These are phyloP conservation scores for Hura crepitans DNA, from an alignment of 441 rosid species.

Conservation along the genomic window DNA sequence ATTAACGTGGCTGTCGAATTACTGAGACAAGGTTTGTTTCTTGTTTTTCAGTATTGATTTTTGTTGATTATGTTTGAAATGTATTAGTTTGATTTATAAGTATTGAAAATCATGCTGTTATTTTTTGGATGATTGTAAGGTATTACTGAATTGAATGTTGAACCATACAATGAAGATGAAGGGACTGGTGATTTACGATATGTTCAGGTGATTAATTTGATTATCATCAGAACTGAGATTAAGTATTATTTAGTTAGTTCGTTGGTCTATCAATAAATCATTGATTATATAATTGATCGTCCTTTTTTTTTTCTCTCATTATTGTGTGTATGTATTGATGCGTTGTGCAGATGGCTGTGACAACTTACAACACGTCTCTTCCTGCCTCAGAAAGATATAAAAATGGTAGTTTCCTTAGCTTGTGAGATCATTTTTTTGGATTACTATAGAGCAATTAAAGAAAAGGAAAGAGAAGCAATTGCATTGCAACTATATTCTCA, in stretches of 20 bases:
- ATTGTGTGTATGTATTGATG: slow-evolving; percentile 8
- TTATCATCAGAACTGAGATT: background rate
- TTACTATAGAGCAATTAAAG: background rate
- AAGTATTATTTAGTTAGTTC: slow-evolving; percentile 6
- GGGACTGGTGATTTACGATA: slow-evolving; percentile 85
- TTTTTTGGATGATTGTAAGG: slow-evolving; percentile 39
- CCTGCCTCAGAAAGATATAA: slow-evolving; percentile 75
- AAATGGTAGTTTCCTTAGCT: slow-evolving; percentile 45
- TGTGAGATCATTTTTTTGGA: background rate
- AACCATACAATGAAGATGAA: slow-evolving; percentile 75
- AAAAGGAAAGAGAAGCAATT: background rate
- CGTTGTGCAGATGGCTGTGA: slow-evolving; percentile 80
- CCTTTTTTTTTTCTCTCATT: background rate
- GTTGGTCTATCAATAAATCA: background rate
- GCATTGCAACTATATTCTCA: background rate
- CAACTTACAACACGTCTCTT: slow-evolving; percentile 73
- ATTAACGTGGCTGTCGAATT: slow-evolving; percentile 84
- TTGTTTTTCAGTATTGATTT: background rate
- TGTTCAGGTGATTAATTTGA: slow-evolving; percentile 60
- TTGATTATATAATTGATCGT: background rate
- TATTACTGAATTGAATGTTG: slow-evolving; percentile 53
- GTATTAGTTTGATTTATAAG: background rate
- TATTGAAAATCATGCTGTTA: background rate
- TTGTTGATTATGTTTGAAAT: slow-evolving; percentile 8
- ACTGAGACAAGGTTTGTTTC: slow-evolving; percentile 54